Base-by-base conservation (phyloP, 31 red algal species). In the Asparagopsis taxiformis region DNA sequence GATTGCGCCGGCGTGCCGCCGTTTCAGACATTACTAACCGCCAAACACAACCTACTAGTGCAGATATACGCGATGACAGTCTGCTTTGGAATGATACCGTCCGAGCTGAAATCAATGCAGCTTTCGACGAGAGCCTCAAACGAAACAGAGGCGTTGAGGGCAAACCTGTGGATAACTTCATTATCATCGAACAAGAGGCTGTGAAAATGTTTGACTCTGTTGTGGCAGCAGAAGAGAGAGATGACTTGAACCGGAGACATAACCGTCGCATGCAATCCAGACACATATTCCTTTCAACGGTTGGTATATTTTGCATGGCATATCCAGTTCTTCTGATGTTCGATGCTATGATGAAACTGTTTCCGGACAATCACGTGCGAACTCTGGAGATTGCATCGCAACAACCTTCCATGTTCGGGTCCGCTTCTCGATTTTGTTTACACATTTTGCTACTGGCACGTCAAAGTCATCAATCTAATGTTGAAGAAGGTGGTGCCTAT, bases 351-450 rank as follows among this genome's bases (percentile, higher is more conserved):
- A 46, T 46, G 8, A 20, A 55, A 21, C 2, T 66, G 39, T 33
- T 58, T 22, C 68, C 59, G 11, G 21, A 41, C 0, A 30, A 83
- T 21, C 67, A 58, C 21, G 29, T 72, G 2, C 30, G 69, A 19
- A 50, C 60, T 1, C 39, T 83, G 13, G n/a, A 65, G 48, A 72
- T 70, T 21, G 79, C 79, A 20, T 70, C 79, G 19, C 79, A 73
- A 31, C 52, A 72, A 60, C 23, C 39, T 37, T 50, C 53, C 44
- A 10, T 50, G 15, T 52, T 34, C 8, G 68, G 68, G 0, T 4
- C 68, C 11, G 49, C 33, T 2, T 72, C 68, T 29, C 43, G 68
- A n/a, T 0, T 72, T 25, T 55, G 68, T 48, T 43, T 72, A 21
- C 9, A 55, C 15, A 35, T 29, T 32, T 21, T 55, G 19, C 19